Evolutionary conservation across 768 basidiomycete genomes (phyloP), one percentile per base, ranked within the genome.

Genomic region (Termitomyces heimii): DNA sequence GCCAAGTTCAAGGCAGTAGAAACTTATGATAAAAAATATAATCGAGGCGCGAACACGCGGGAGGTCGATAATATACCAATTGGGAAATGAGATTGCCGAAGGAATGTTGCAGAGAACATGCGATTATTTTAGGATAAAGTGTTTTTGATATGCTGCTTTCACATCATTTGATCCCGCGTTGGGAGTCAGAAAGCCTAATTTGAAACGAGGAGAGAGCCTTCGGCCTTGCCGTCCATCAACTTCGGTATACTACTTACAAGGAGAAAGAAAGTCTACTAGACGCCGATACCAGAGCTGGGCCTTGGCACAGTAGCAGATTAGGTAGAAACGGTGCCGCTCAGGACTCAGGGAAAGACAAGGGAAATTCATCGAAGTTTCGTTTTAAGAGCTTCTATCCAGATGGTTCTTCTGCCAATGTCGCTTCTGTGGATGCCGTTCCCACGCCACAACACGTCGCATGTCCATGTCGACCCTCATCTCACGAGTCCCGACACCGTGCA

Each of bases 321-420:
- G 53, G 54, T 31, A 61, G 45, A 56, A 45, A 34, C 60, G 60
- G 67, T 61, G 57, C 65, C 65, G 65, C 58, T 53, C 55, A 43
- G 48, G 62, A 64, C 58, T 53, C 55, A 46, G 53, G 62, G 57
- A 49, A 58, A 66, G 65, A 65, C 64, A 65, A 59, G 60, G 64
- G 56, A 60, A 63, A 66, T 60, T 64, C 64, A 65, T 68, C 68
- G 63, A 69, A 57, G 39, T 55, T 43, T 51, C 46, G 49, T 22
- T 24, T 50, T 0, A 53, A 46, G 20, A 34, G n/a, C 55, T 58
- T 55, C 62, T 20, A 55, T 53, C 32, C 43, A 47, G 55, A 54
- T 45, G 22, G 48, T 53, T 54, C 56, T 54, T 54, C 57, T 62
- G 53, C 60, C 55, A 56, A 24, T 40, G 18, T 22, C 29, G 37